Percentiles rank a stretch among this genome's conserved stretches.
Conservation (phyloP, 2,329 filamentous ascomycete genomes). For the Pestalotiopsis sp. region DNA sequence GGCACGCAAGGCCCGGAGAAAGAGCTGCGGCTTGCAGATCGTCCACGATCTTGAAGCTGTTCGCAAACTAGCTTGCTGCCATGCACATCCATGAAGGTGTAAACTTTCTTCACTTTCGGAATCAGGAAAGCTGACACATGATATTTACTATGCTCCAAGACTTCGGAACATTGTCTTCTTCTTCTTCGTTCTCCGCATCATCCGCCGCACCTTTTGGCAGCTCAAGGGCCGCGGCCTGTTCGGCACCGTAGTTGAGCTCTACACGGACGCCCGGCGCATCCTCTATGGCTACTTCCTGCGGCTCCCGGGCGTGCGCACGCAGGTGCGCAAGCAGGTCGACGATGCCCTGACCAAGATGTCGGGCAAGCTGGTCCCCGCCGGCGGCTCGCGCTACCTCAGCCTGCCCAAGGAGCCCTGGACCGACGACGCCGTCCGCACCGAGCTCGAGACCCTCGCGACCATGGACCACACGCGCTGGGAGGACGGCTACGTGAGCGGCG, state of each 20-base stretch:
- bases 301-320: slow-evolving; percentile 81
- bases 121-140: background rate
- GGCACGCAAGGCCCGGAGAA: background rate
- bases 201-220: slow-evolving; percentile 79
- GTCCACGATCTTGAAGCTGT: background rate
- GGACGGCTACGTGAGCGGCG: slow-evolving; percentile 90
- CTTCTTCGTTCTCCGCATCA: slow-evolving; percentile 83
- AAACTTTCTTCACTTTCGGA: background rate
- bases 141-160: slow-evolving; percentile 31
- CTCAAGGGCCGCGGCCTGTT: slow-evolving; percentile 86
- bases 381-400: slow-evolving; percentile 71
- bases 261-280: slow-evolving; percentile 70
- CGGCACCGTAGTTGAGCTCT: slow-evolving; percentile 76
- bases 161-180: slow-evolving; percentile 87
- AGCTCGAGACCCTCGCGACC: slow-evolving; percentile 75
- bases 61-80: background rate
- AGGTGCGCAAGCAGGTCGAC: slow-evolving; percentile 82
- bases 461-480: slow-evolving; percentile 98
- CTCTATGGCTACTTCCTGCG: slow-evolving; percentile 85
- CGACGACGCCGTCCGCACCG: slow-evolving; percentile 75
- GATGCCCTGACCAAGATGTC: slow-evolving; percentile 82
- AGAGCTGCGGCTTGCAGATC: background rate
- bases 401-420: slow-evolving; percentile 85
- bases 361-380: slow-evolving; percentile 77
- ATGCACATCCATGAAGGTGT: background rate